Evolutionary conservation across 768 basidiomycete species (phyloP), one percentile per base, ranked within the genome.

Genomic region (Lepiota brunneoincarnata): DNA sequence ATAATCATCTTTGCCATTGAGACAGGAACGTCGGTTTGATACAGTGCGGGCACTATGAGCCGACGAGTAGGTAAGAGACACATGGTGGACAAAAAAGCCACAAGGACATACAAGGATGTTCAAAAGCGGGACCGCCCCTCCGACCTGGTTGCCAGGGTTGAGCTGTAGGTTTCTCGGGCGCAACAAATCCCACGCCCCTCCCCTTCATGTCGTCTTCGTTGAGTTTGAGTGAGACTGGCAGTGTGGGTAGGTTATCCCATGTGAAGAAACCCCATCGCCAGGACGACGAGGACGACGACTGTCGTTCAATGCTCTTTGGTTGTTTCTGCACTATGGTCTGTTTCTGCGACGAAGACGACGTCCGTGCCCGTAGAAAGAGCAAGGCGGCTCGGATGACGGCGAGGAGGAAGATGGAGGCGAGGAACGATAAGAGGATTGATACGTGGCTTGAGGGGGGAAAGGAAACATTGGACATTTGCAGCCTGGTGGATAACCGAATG

Each of bases 1-100:
- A 72, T 72, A 61, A 72, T 72, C 61, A 72, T 69, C 51, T 72
- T 72, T 10, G 71, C 71, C 71, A 72, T 72, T 1, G 69, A 70
- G 7, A 66, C 68, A 17, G 71, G 71, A 12, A 65, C 64, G 23
- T 69, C 66, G 20, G 65, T 54, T 56, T 69, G 59, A 54, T 70
- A 72, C 36, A 70, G 52, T 14, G 69, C 63, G 7, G 71, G 68
- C 40, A 64, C 67, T 72, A 48, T 26, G 7, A 58, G 48, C 38
- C 44, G 43, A 18, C 11, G n/a, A n/a, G n/a, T 28, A 18, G 45
- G 36, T 28, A 43, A 36, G 26, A 31, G 47, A 31, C 42, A 38
- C 18, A 18, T 15, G 31, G 48, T 50, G 37, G 54, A 31, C 35
- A 54, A 23, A 3, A 42, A 49, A 41, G 49, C n/a, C 35, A 44